Evolutionary conservation across 345 rosid genomes (phyloP).

Genomic region (Diplotaxis tenuifolia): DNA sequence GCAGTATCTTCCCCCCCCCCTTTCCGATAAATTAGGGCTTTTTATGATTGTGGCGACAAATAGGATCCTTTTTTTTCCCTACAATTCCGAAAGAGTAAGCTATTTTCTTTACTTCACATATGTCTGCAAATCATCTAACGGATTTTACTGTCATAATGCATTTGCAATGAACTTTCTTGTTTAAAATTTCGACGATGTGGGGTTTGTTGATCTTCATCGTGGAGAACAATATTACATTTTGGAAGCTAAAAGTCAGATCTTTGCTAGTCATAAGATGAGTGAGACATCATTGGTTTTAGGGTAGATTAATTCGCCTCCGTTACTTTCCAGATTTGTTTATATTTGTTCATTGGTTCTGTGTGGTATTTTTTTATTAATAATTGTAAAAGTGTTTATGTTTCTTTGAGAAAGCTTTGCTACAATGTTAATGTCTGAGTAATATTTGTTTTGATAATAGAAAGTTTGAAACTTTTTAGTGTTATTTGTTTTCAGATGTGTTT

Average conservation of each 20-base stretch:
- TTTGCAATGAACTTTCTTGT: not conserved
- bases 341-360: conserved; percentile 4
- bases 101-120: conserved; percentile 12
- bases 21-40: conserved; percentile 29
- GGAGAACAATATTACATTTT: not conserved
- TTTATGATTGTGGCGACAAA: conserved; percentile 27
- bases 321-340: conserved; percentile 15
- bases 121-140: not conserved
- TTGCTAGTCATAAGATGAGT: conserved; percentile 1
- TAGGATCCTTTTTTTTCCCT: conserved; percentile 27
- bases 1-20: not conserved
- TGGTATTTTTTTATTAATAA: not conserved
- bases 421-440: not conserved
- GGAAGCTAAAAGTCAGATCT: conserved; percentile 15
- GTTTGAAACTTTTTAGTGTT: conserved; percentile 26
- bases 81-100: conserved; percentile 20
- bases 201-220: not conserved
- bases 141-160: conserved; percentile 1
- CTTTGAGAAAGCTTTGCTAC: not conserved
- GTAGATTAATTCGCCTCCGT: not conserved
- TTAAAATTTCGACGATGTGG: conserved; percentile 13
- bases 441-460: conserved; percentile 16
- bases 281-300: not conserved
- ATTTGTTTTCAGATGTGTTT: conserved; percentile 25
- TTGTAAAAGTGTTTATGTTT: not conserved